Evolutionary conservation across 148 eudicot genomes (phyloP), one percentile per base, ranked within the genome.

Genomic region (Beta vulgaris): DNA sequence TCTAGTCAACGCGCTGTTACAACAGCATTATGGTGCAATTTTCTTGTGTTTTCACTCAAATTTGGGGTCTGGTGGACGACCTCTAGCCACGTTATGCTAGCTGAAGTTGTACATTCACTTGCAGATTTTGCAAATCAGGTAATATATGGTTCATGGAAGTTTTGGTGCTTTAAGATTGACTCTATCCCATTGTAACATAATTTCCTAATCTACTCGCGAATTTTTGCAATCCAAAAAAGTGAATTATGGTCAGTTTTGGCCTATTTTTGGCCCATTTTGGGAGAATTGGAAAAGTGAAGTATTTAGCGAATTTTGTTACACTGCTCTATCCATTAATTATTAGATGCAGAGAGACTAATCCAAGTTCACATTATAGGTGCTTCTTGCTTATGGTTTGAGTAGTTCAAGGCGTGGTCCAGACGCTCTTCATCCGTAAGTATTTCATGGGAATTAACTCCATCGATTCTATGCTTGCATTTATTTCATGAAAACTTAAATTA

Each of bases 41-140:
- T 95, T 63, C 92, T 91, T 57, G 99, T 95, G 42, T 95, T 95
- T 83, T 95, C 98, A 44, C 90, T 95, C 69, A 95, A 95, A 83
- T 87, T 95, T 86, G 98, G 99, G 62, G 99, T 95, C 63, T 95
- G 97, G 98, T 82, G 86, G 51, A 74, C 79, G 62, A 92, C 93
- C 70, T 89, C 99, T 69, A 95, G 99, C 82, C 98, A 95, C 84
- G 96, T 95, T 36, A 89, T 95, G 86, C 80, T 95, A 71, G 98
- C 98, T 64, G 98, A 95, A 84, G 90, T 86, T 77, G 85, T 95
- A 74, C 97, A 92, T 76, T 92, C 97, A 44, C 81, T 87, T 75
- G 97, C 97, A 46, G 98, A 95, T 88, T 88, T 95, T 76, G 97
- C 98, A 62, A 95, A 95, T 77, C 98, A 95, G 98, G 98, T 89